Evolutionary conservation across 192 early-diverging fungal species (phyloP), one percentile per base, ranked within the genome.

Genomic region (Coemansia sp.): DNA sequence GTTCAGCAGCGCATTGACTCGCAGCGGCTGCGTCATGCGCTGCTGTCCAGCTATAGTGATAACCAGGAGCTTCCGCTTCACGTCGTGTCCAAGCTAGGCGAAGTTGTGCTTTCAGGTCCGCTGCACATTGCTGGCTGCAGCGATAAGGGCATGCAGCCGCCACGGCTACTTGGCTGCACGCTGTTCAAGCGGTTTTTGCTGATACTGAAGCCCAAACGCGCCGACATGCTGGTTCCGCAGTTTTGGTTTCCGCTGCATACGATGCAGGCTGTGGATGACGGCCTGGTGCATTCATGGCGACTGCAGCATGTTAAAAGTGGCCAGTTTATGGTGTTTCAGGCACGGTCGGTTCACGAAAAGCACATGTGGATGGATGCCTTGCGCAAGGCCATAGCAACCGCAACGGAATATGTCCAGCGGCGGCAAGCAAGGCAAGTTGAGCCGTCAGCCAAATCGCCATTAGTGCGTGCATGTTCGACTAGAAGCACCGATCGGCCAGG

Each of bases 181-280:
- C 54, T 88, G 32, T 88, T 87, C 50, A 61, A 71, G 38, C 69
- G 80, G 2, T 84, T 84, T 51, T 44, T 88, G 18, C 71, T 88
- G 2, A 63, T 88, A 8, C 70, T 88, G 14, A 72, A 77, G 36
- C 62, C 76, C 4, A 81, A 81, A 46, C 82, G 80, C 16, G 45
- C 66, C 1, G 69, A 49, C 16, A 58, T 56, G 16, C 76, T 86
- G 11, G 70, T 82, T 20, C 81, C 85, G 1, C 79, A 84, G 40
- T 82, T 81, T 55, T 88, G 87, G 87, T 81, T 88, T 21, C 85
- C 87, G 0, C 65, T 88, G 34, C 73, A 85, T 14, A 73, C 79
- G 3, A 82, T 82, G 64, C 79, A 73, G 14, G 55, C 85, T 6
- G 76, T 81, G 14, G 85, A 88, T 52, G 63, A 76, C 7, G 59